Conservation (phyloP, 208 protist genomes). For the Trypanosoma caninum region DNA sequence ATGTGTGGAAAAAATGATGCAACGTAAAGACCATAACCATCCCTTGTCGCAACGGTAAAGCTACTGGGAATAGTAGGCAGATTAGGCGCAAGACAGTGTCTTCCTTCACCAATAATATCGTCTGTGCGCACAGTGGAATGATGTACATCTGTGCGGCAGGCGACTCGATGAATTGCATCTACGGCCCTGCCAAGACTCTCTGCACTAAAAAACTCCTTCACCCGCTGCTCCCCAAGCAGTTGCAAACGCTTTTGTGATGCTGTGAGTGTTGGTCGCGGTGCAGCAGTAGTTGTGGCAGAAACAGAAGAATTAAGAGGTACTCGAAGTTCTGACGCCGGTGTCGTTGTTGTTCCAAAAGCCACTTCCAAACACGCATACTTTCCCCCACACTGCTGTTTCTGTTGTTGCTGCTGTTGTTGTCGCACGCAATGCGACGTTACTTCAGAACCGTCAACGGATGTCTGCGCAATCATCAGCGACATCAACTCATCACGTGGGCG, state of each 20-base stretch:
- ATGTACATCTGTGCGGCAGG: constrained; percentile 39
- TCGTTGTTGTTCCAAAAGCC: no score
- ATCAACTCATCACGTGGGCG: constrained; percentile 8
- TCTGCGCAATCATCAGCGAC: constrained; percentile 14
- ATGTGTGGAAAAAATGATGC: constrained; percentile 70
- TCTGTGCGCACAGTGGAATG: constrained; percentile 26
- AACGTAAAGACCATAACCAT: constrained; percentile 31
- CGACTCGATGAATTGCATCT: constrained; percentile 34
- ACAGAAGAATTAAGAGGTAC: no score
- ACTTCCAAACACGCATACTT: no score
- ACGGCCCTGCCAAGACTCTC: constrained; percentile 26
- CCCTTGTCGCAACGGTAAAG: constrained; percentile 23
- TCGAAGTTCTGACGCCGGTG: no score
- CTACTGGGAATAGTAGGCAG: constrained; percentile 62
- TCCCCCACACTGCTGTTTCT: neutral
- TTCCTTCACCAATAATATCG: constrained; percentile 62
- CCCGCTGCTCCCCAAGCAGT: constrained; percentile 30
- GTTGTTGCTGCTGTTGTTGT: neutral
- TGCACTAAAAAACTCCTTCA: constrained; percentile 31
- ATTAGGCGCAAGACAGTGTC: constrained; percentile 39
- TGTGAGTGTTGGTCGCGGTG: neutral
- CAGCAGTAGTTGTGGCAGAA: no score
- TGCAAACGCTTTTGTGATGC: constrained; percentile 35
- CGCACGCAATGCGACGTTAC: neutral
- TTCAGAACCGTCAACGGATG: neutral